Conservation (phyloP, 2,329 filamentous ascomycete species). For the Pseudopyricularia javanii region DNA sequence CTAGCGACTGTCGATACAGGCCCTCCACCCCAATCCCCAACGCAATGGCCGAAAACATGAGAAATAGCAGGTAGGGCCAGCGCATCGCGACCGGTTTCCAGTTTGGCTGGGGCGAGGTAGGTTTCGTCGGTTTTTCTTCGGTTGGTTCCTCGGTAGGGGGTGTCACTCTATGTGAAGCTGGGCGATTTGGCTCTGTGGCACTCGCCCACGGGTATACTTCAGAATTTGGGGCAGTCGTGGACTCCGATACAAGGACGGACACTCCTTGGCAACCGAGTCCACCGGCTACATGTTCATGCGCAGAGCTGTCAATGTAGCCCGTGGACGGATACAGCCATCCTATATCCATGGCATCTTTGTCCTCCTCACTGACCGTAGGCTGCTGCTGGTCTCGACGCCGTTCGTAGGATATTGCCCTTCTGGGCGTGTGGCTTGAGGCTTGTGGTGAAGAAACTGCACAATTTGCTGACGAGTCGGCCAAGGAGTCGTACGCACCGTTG, state of each 20-base stretch:
- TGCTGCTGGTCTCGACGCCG: background rate
- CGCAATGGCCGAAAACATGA: slow-evolving; percentile 40
- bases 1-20: slow-evolving; percentile 36
- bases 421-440: background rate
- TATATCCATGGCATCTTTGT: background rate
- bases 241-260: too few species aligned
- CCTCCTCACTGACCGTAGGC: background rate
- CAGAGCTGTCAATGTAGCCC: background rate
- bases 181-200: slow-evolving; percentile 2
- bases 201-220: too few species aligned
- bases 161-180: slow-evolving; percentile 21
- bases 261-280: too few species aligned
- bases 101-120: slow-evolving; percentile 51
- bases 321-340: background rate
- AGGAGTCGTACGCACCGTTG: background rate
- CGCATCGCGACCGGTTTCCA: slow-evolving; percentile 58
- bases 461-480: background rate
- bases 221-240: too few species aligned
- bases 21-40: slow-evolving; percentile 42
- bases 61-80: slow-evolving; percentile 42
- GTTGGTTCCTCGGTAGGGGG: slow-evolving; percentile 16
- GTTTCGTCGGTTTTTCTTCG: slow-evolving; percentile 24
- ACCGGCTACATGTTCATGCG: background rate
- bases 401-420: background rate
- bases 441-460: background rate